These are phyloP conservation scores for Mediolabrus comicus DNA, from an alignment of 108 stramenopile genomes.

Conservation along the genomic window DNA sequence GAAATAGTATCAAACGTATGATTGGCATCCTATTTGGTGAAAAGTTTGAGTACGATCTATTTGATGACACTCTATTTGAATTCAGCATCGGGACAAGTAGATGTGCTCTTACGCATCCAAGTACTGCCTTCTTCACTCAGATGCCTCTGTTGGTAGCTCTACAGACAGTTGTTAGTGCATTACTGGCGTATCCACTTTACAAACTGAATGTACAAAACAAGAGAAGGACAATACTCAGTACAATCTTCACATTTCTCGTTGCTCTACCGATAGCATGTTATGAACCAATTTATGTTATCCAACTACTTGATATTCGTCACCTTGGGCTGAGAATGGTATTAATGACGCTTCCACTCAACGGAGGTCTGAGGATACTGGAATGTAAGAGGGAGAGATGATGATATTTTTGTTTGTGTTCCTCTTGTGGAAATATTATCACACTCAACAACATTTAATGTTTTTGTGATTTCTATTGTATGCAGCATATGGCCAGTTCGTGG, in stretches of 20 bases:
- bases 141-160: background rate
- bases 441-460: too few species aligned
- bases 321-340: background rate
- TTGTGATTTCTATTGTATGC: constrained; percentile 22
- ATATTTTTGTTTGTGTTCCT: too few species aligned
- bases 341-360: background rate
- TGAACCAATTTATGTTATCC: background rate
- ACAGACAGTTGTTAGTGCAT: constrained; percentile 19
- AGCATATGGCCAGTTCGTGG: constrained; percentile 12
- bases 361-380: background rate
- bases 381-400: too few species aligned
- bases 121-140: background rate
- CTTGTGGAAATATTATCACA: too few species aligned
- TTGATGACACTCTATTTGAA: background rate
- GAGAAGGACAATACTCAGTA: background rate
- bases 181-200: constrained; percentile 25
- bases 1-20: too few species aligned
- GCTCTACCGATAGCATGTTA: constrained; percentile 13
- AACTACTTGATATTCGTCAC: background rate
- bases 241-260: constrained; percentile 15
- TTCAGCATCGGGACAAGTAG: background rate
- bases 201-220: constrained; percentile 10
- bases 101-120: background rate
- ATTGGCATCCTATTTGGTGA: background rate
- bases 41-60: background rate